Evolutionary conservation across 176 grass and related monocot genomes (phyloP).

Genomic region (Alopecurus myosuroides): DNA sequence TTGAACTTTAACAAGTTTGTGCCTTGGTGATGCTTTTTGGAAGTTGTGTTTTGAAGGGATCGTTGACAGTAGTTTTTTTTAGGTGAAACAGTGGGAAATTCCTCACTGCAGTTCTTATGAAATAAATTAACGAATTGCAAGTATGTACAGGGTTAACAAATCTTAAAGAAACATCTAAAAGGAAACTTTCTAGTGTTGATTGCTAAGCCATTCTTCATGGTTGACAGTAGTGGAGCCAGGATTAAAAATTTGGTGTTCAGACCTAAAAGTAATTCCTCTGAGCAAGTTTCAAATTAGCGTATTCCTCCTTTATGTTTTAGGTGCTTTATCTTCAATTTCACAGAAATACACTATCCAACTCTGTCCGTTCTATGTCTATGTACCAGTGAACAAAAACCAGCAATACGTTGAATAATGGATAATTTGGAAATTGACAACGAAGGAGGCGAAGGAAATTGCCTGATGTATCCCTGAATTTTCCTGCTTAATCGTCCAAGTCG

Average conservation of each 20-base stretch:
- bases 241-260: not conserved
- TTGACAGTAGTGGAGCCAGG: not conserved
- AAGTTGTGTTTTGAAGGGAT: not conserved
- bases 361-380: not conserved
- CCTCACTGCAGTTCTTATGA: not conserved
- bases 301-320: not conserved
- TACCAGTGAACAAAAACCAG: not conserved
- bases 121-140: not conserved
- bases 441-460: not conserved
- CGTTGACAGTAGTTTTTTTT: not conserved
- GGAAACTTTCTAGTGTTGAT: not conserved
- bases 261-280: not conserved
- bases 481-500: not conserved
- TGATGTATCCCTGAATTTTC: not conserved
- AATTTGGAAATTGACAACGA: not conserved
- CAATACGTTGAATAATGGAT: not conserved
- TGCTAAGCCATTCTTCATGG: not conserved
- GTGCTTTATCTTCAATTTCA: not conserved
- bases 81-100: not conserved
- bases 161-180: not conserved
- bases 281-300: not conserved
- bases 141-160: not conserved
- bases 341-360: not conserved
- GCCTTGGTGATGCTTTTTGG: not conserved
- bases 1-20: not conserved